Evolutionary conservation across 768 basidiomycete genomes (phyloP).

Genomic region (Suillus plorans): DNA sequence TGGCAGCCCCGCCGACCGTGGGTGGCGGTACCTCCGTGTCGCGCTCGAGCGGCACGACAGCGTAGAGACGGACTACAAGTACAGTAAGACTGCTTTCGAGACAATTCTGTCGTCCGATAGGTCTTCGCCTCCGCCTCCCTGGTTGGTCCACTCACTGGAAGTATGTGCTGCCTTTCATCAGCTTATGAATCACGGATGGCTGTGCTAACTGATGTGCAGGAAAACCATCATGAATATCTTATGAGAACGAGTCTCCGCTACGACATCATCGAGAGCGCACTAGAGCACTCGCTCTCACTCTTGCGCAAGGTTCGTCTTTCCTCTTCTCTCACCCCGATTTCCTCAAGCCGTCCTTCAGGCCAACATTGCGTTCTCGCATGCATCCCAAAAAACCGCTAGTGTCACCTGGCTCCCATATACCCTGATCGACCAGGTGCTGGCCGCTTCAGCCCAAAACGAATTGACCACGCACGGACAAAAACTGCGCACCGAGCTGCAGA

Average conservation of each 20-base stretch:
- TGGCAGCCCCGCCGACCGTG: constrained; percentile 75
- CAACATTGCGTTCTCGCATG: constrained; percentile 51
- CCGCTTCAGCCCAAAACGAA: constrained; percentile 53
- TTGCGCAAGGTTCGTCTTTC: constrained; percentile 62
- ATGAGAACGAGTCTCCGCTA: constrained; percentile 77
- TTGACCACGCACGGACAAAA: constrained; percentile 41
- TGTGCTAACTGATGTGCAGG: constrained; percentile 34
- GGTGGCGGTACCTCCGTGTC: constrained; percentile 86
- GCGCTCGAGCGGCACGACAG: constrained; percentile 78
- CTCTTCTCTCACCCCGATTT: constrained; percentile 14
- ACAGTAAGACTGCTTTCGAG: constrained; percentile 76
- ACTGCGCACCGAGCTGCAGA: constrained; percentile 51
- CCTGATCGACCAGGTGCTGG: constrained; percentile 81
- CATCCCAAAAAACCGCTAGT: constrained; percentile 52
- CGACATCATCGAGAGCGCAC: constrained; percentile 75
- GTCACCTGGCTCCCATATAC: constrained; percentile 82
- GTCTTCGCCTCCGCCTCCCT: constrained; percentile 66
- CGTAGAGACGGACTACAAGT: constrained; percentile 66
- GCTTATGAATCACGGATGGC: constrained; percentile 1
- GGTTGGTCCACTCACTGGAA: constrained; percentile 78
- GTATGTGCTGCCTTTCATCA: constrained; percentile 35
- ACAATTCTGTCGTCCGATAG: constrained; percentile 69
- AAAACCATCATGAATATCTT: constrained; percentile 79
- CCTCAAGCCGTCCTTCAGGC: constrained; percentile 37
- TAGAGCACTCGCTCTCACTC: constrained; percentile 69